A percentile compares a stretch with the other conserved stretches of the same genome.
These are phyloP conservation scores for Rhodotorula sp. DNA, from an alignment of 1,284 basidiomycete genomes.

Conservation along the genomic window DNA sequence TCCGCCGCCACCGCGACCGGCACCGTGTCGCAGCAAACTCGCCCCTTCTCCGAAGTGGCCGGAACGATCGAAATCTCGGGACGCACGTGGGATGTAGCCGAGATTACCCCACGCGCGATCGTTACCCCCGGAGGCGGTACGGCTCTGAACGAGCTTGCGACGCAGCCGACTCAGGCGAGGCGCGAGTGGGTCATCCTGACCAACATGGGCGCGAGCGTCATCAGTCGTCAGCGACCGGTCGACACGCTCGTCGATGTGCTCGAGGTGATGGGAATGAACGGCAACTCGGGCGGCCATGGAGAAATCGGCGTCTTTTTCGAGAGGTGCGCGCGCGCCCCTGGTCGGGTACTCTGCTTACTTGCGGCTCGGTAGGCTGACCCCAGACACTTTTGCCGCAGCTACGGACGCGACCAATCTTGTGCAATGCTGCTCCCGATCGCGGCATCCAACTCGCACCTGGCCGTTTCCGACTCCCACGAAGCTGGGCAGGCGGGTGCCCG, in stretches of 20 bases:
- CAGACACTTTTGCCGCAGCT: slow-evolving; percentile 55
- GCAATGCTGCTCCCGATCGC: slow-evolving; percentile 78
- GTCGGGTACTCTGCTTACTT: background rate
- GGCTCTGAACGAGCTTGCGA: slow-evolving; percentile 69
- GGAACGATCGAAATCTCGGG: slow-evolving; percentile 73
- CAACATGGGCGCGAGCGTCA: slow-evolving; percentile 75
- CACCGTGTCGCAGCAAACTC: background rate
- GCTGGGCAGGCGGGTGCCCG: slow-evolving; percentile 53
- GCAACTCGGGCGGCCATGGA: slow-evolving; percentile 36
- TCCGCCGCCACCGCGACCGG: slow-evolving; percentile 14
- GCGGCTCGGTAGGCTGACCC: too few relatives aligned
- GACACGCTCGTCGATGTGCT: slow-evolving; percentile 66
- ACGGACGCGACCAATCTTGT: slow-evolving; percentile 82
- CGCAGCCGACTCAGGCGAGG: slow-evolving; percentile 69
- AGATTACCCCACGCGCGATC: slow-evolving; percentile 45
- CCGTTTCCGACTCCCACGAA: slow-evolving; percentile 12
- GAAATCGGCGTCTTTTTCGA: slow-evolving; percentile 44
- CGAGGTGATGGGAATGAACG: slow-evolving; percentile 43
- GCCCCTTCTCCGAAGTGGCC: slow-evolving; percentile 59
- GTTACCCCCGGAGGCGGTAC: slow-evolving; percentile 54
- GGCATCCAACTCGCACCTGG: slow-evolving; percentile 49
- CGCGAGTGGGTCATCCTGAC: slow-evolving; percentile 81
- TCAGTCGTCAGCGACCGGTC: slow-evolving; percentile 77
- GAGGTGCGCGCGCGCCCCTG: slow-evolving; percentile 31
- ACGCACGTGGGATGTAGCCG: slow-evolving; percentile 72